Percentiles rank a stretch among this genome's conserved stretches.
Conservation (phyloP, 2,329 filamentous ascomycete species). For the Trichoderma polysporum region DNA sequence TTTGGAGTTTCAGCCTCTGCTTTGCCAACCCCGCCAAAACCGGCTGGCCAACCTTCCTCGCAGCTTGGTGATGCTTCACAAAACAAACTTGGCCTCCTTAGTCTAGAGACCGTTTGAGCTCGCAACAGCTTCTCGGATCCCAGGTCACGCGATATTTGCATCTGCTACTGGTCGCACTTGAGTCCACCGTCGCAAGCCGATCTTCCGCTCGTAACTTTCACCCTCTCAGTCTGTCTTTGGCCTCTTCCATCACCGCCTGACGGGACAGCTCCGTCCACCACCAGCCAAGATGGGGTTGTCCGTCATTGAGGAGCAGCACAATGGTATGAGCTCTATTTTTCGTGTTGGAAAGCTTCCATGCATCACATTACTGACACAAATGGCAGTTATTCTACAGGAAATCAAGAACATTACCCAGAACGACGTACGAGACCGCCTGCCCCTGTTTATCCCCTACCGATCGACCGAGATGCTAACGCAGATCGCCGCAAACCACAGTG, state of each 20-base stretch:
- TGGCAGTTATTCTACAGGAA: conserved; percentile 39
- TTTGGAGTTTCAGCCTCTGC: conserved; percentile 21
- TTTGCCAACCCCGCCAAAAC: conserved; percentile 18
- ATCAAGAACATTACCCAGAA: conserved; percentile 77
- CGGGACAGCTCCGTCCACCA: conserved; percentile 20
- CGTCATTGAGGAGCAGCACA: conserved; percentile 77
- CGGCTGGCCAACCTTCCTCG: neutral
- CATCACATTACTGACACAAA: conserved; percentile 25
- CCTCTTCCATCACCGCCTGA: conserved; percentile 9
- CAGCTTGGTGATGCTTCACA: conserved; percentile 24
- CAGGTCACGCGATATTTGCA: neutral
- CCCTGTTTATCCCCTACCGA: conserved; percentile 11
- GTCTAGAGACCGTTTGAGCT: neutral
- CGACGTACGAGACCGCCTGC: conserved; percentile 59
- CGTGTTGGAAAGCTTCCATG: neutral
- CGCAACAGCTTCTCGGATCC: neutral
- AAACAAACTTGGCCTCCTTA: conserved; percentile 11
- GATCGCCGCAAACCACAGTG: conserved; percentile 57
- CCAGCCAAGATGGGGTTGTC: conserved; percentile 74
- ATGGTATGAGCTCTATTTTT: conserved; percentile 32
- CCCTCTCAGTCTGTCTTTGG: neutral
- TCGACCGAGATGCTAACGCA: conserved; percentile 18
- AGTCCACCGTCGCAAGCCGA: neutral
- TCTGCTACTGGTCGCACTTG: neutral
- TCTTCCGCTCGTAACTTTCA: neutral